These are phyloP conservation scores for Dioscorea alata DNA, from an alignment of 106 monocot genomes.

Conservation along the genomic window DNA sequence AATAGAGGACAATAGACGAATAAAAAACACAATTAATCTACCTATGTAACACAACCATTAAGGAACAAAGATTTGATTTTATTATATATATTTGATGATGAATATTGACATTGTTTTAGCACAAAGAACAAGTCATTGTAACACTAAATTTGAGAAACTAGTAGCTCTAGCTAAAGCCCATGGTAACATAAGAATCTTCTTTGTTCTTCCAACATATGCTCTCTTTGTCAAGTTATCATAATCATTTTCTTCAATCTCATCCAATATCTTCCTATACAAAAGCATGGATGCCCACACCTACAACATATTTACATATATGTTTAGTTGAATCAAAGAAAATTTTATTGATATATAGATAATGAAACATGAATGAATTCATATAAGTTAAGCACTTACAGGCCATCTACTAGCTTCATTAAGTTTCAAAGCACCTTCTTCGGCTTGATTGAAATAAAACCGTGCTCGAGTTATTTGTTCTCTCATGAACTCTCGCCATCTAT, in stretches of 20 bases:
- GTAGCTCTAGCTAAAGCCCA: slow-evolving; percentile 1
- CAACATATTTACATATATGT: not conserved
- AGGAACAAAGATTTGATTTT: too few species aligned
- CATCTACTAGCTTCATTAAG: slow-evolving; percentile 5
- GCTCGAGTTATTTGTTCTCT: slow-evolving; percentile 5
- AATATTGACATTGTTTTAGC: too few species aligned
- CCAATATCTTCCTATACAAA: slow-evolving; percentile 5
- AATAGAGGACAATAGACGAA: too few species aligned
- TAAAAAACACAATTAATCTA: too few species aligned
- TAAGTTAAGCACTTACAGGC: not conserved
- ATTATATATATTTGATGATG: too few species aligned
- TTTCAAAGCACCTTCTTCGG: not conserved
- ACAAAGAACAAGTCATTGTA: not conserved
- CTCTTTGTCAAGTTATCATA: slow-evolving; percentile 9
- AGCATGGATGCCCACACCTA: slow-evolving; percentile 8
- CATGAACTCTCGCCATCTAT: slow-evolving; percentile 1
- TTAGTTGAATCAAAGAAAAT: not conserved
- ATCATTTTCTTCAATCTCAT: slow-evolving; percentile 6
- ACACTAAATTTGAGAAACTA: not conserved
- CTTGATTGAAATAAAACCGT: slow-evolving; percentile 1
- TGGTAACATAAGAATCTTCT: slow-evolving; percentile 5
- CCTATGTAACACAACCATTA: too few species aligned
- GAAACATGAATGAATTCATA: not conserved
- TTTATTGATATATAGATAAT: not conserved
- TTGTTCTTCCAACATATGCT: slow-evolving; percentile 4